A percentile compares a stretch with the other conserved stretches of the same genome.
phyloP scores from a whole-genome alignment of 2,329 filamentous ascomycete genomes.

The Colletotrichum caudatum region DNA sequence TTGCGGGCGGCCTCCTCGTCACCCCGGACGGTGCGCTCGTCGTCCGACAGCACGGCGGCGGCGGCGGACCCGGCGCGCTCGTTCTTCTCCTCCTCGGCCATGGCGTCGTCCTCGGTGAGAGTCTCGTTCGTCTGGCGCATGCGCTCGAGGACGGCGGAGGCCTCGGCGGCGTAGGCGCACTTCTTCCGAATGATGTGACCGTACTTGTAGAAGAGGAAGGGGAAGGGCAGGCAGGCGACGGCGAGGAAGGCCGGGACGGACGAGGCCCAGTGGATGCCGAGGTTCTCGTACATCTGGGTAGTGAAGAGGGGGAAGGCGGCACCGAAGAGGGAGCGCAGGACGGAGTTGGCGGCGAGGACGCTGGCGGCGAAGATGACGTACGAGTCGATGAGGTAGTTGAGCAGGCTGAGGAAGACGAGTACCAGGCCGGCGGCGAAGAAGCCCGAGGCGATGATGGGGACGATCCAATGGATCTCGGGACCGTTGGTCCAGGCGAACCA shows the following conservation, averaged over 20 bases:
- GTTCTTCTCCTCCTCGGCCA: conserved; percentile 39
- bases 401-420: conserved; percentile 65
- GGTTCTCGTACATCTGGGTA: conserved; percentile 65
- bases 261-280: conserved; percentile 82
- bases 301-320: conserved; percentile 81
- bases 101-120: conserved; percentile 38
- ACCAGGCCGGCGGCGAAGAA: conserved; percentile 56
- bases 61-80: conserved; percentile 18
- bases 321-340: conserved; percentile 79
- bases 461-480: conserved; percentile 62
- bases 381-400: conserved; percentile 68
- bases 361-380: conserved; percentile 79
- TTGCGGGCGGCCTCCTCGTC: conserved; percentile 30
- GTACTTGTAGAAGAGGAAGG: conserved; percentile 82
- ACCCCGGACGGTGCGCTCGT: conserved; percentile 37
- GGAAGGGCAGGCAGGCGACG: conserved; percentile 77
- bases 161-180: conserved; percentile 68
- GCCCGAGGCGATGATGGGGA: conserved; percentile 53
- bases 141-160: conserved; percentile 68
- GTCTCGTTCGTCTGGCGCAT: conserved; percentile 50
- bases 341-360: conserved; percentile 77
- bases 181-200: conserved; percentile 62
- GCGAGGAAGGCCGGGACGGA: conserved; percentile 81
- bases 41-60: conserved; percentile 36
- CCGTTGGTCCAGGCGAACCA: conserved; percentile 70